Percentiles rank a stretch among this genome's conserved stretches.
These are phyloP conservation scores for Thielaviopsis cerberus DNA, from an alignment of 2,329 filamentous ascomycete genomes.

Conservation along the genomic window DNA sequence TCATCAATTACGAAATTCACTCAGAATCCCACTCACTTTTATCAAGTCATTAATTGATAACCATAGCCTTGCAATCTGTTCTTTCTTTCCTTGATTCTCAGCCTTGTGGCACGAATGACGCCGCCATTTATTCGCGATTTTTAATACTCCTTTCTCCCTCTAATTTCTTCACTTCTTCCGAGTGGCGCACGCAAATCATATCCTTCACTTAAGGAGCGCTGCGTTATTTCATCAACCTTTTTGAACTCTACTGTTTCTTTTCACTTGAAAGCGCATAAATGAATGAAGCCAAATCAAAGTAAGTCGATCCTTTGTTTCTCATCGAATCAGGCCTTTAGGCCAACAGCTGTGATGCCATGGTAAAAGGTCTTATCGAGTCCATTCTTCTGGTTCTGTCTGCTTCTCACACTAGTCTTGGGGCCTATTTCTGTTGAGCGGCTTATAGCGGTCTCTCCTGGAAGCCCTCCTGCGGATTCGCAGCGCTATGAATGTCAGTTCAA, in stretches of 20 bases:
- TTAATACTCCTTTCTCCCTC: background rate
- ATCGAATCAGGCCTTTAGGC: background rate
- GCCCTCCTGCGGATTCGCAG: background rate
- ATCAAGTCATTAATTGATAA: background rate
- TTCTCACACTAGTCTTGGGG: background rate
- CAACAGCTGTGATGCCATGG: slow-evolving; percentile 7
- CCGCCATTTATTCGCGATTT: too few relatives aligned
- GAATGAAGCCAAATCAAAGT: background rate
- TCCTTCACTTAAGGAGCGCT: too few relatives aligned
- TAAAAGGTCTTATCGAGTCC: slow-evolving; percentile 6
- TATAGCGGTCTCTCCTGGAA: background rate
- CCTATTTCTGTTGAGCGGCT: background rate
- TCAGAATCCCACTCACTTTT: too few relatives aligned
- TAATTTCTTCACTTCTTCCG: background rate
- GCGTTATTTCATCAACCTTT: background rate
- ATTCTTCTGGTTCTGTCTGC: slow-evolving; percentile 3
- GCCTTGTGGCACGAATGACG: background rate
- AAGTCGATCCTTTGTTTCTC: background rate
- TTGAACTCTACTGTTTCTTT: background rate
- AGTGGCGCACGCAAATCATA: background rate
- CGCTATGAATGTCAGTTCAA: background rate
- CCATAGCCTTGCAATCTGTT: background rate
- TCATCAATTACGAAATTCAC: too few relatives aligned
- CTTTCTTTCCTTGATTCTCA: background rate
- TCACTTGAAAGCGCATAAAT: background rate